Evolutionary conservation across 2,329 filamentous ascomycete genomes (phyloP), one percentile per base, ranked within the genome.

Genomic region (Hypomyces rosellus): DNA sequence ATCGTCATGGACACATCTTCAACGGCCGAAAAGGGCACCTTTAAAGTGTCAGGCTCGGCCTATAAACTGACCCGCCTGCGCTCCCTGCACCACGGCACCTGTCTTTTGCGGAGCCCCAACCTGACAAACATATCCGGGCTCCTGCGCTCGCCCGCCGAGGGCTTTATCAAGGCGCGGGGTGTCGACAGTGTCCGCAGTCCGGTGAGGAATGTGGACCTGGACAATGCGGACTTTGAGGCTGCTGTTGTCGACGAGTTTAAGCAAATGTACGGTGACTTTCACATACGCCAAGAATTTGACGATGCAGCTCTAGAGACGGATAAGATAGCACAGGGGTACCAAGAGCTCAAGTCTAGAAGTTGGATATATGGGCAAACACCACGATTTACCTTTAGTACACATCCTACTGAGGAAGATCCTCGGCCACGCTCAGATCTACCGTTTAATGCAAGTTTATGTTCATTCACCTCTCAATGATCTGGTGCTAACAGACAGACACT

Each of bases 81-180:
- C 41, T 86, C 90, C 7, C 74, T 99, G 51, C 93, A 99, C 68
- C 93, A 99, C 68, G 93, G 91, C 7, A 99, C 93, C 0, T 93
- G 90, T 61, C 75, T 99, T 40, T 74, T 97, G 2, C 75, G 78
- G 34, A 91, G 88, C 48, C 85, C 86, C 2, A 88, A 95, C 63
- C 72, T 97, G 39, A 66, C 72, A 30, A 69, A 74, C 38, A 86
- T 97, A 25, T 81, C 84, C 1, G 69, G 76, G 2, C 82, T 92
- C 61, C 68, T 99, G 56, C 78, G 81, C 18, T 90, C 89, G n/a
- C 89, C 90, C 0, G 88, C 86, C 0, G 85, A 84, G 58, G 75
- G 77, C 0, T 91, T 81, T 63, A 85, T 97, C 61, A 82, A 82
- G 54, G 88, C 89, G 0, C 84, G 86, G 53, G 93, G 93, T 0